These are phyloP conservation scores for Aspergillus tamarii DNA, from an alignment of 2,329 filamentous ascomycete species.

Conservation along the genomic window DNA sequence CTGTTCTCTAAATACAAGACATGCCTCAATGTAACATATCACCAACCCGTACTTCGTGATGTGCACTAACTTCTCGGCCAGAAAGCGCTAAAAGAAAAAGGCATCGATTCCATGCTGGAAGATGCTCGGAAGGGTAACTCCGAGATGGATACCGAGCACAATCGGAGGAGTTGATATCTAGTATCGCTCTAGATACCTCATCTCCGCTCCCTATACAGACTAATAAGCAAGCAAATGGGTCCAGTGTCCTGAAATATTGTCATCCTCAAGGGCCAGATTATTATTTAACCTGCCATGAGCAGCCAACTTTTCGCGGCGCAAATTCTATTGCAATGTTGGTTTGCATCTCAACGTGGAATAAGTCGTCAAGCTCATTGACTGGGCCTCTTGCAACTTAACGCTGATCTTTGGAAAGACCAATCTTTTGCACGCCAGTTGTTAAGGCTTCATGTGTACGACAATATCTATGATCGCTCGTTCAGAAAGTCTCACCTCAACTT, in stretches of 20 bases:
- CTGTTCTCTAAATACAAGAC: slow-evolving; percentile 88
- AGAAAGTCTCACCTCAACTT: not conserved
- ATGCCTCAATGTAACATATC: slow-evolving; percentile 72
- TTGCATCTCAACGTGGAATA: not conserved
- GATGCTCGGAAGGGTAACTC: slow-evolving; percentile 88
- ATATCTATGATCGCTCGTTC: not conserved
- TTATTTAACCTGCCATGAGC: no score
- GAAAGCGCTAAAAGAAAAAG: slow-evolving; percentile 83
- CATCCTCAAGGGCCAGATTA: not conserved
- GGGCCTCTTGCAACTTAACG: not conserved
- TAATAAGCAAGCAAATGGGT: not conserved
- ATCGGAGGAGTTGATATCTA: slow-evolving; percentile 43
- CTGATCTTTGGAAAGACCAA: not conserved
- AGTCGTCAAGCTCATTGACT: no score
- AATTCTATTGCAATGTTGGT: not conserved
- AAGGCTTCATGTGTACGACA: not conserved
- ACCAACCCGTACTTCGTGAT: not conserved
- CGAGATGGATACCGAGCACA: slow-evolving; percentile 77
- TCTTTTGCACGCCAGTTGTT: not conserved
- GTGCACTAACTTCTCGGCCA: slow-evolving; percentile 42
- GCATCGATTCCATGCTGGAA: slow-evolving; percentile 89
- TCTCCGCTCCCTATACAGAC: slow-evolving; percentile 6
- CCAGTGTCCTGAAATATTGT: no score
- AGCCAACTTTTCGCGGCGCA: not conserved
- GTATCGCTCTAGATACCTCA: not conserved